Evolutionary conservation across 352 stramenopile genomes (phyloP), one percentile per base, ranked within the genome.

Genomic region (Pythium pyrilobum): DNA sequence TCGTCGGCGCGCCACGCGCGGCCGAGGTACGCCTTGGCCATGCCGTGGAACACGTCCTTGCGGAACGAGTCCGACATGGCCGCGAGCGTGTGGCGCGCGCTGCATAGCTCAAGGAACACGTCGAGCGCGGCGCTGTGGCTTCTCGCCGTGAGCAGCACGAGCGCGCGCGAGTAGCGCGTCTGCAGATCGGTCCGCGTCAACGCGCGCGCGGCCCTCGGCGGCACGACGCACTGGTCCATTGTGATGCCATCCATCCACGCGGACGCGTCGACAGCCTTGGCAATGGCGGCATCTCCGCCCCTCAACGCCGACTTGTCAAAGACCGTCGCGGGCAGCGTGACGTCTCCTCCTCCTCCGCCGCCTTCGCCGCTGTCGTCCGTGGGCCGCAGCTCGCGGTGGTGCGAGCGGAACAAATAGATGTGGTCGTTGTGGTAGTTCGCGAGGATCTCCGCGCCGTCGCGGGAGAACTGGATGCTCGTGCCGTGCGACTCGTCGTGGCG

Each of bases 401-500:
- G 68, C 15, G 88, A 72, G 39, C 75, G 66, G 50, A 89, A 93
- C 39, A 91, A 41, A 42, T 93, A 93, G 53, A 93, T 90, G 36
- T 93, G 79, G 40, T 93, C 83, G 49, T 85, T 89, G 62, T 93
- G 83, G 44, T 93, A 93, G 56, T 88, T 92, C 9, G 80, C 71
- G 15, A 93, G 66, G 13, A 93, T 59, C 39, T 92, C 68, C 0
- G 67, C 59, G 15, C 83, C 83, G 33, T 90, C 71, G 46, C 53
- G 77, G 46, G 66, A 90, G 55, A 90, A 93, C 54, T 85, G 79
- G 50, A 93, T 86, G 51, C 81, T 92, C 20, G 83, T 93, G 13
- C 81, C 77, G 49, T 93, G 79, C 6, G 68, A 71, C 44, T 79
- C 71, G 10, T 85, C 72, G 42, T 89, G 71, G 20, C 59, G 68